phyloP scores from a whole-genome alignment of 768 basidiomycete genomes.

The Suillus plorans region DNA sequence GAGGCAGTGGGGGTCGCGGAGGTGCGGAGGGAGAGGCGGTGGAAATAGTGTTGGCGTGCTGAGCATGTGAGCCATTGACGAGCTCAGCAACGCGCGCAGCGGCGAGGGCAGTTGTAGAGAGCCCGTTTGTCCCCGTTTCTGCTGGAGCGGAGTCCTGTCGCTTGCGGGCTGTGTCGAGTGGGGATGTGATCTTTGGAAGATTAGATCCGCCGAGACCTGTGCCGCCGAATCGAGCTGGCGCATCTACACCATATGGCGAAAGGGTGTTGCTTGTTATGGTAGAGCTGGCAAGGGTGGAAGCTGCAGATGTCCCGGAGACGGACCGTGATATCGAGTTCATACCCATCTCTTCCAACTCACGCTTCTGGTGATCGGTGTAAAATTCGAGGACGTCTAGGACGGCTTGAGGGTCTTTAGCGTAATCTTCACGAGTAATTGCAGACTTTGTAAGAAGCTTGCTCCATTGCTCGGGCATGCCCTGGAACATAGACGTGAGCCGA shows the following conservation, averaged over 20 bases:
- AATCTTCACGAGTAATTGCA: conserved; percentile 97
- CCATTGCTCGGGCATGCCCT: conserved; percentile 99
- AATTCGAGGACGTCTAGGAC: conserved; percentile 98
- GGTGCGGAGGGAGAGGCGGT: conserved; percentile 27
- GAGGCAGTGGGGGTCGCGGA: conserved; percentile 28
- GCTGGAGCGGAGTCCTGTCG: conserved; percentile 49
- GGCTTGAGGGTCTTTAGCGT: conserved; percentile 94
- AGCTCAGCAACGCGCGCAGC: conserved; percentile 63
- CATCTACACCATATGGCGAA: conserved; percentile 35
- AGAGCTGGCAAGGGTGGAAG: conserved; percentile 36
- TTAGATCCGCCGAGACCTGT: conserved; percentile 82
- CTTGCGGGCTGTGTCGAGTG: conserved; percentile 36
- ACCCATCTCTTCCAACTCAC: conserved; percentile 75
- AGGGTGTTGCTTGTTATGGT: conserved; percentile 23
- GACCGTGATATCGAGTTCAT: conserved; percentile 26
- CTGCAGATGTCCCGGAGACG: conserved; percentile 16
- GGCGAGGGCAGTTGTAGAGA: conserved; percentile 44
- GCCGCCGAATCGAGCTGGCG: conserved; percentile 86
- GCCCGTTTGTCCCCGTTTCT: conserved; percentile 33
- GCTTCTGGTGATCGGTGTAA: conserved; percentile 96
- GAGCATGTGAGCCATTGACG: conserved; percentile 52
- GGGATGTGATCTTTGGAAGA: conserved; percentile 43
- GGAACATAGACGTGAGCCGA: not conserved
- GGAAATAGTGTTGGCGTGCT: conserved; percentile 41
- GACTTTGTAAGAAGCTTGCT: conserved; percentile 94